These are phyloP conservation scores for Capsicum rhomboideum DNA, from an alignment of 257 asterid species.

Conservation along the genomic window DNA sequence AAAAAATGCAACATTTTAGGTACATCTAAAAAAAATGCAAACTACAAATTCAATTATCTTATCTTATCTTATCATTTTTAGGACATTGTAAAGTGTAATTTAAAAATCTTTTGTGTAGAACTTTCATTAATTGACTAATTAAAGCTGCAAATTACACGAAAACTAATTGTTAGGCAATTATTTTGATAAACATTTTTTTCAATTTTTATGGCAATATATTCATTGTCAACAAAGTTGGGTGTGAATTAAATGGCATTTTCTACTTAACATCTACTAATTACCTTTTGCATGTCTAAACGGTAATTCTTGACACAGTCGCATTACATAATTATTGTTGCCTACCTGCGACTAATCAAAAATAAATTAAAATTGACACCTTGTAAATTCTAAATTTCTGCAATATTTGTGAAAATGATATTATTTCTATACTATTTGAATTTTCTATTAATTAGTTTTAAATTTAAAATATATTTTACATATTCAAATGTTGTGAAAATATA, in stretches of 20 bases:
- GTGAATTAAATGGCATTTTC: neutral
- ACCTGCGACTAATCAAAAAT: no score
- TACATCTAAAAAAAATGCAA: neutral
- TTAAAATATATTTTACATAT: no score
- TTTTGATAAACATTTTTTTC: neutral
- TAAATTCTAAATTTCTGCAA: no score
- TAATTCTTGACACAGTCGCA: no score
- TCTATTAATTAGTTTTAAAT: no score
- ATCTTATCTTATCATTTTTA: neutral
- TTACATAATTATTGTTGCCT: no score
- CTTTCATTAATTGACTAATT: neutral
- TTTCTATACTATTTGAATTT: no score
- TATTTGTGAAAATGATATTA: no score
- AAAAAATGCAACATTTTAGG: neutral
- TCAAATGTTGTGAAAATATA: no score
- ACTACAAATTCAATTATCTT: neutral
- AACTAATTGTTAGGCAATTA: neutral
- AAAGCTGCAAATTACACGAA: neutral
- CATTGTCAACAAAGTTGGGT: neutral
- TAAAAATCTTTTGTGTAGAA: neutral
- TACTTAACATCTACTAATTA: no score
- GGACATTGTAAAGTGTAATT: neutral
- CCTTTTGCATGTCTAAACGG: no score
- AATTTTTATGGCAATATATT: neutral
- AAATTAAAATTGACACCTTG: no score